These are phyloP conservation scores for Linnemannia exigua DNA, from an alignment of 192 early-diverging fungal genomes.

Conservation along the genomic window DNA sequence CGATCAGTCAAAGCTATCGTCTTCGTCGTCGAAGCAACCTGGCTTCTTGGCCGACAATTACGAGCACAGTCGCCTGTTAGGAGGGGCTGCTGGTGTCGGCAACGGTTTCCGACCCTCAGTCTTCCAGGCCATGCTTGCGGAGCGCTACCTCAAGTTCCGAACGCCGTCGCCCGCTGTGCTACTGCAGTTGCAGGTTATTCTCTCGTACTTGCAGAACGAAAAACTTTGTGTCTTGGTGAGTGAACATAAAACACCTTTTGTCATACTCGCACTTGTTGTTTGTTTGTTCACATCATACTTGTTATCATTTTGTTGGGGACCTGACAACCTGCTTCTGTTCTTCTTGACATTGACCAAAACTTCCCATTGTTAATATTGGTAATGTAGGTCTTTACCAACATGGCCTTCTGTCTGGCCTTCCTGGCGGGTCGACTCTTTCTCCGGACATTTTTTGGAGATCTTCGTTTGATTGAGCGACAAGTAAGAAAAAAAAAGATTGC, in stretches of 20 bases:
- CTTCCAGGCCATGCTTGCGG: constrained; percentile 55
- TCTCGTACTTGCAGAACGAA: constrained; percentile 63
- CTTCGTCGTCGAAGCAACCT: neutral
- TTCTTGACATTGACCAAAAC: neutral
- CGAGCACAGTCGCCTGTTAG: constrained; percentile 35
- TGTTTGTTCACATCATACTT: neutral
- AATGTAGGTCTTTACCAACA: constrained; percentile 60
- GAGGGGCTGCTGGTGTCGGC: constrained; percentile 41
- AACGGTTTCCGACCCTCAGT: constrained; percentile 54
- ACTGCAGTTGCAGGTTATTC: constrained; percentile 45
- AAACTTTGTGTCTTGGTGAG: constrained; percentile 63
- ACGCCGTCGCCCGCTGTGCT: constrained; percentile 47
- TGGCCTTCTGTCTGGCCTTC: constrained; percentile 62
- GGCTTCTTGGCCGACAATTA: constrained; percentile 1
- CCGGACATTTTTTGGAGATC: constrained; percentile 61
- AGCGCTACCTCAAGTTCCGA: constrained; percentile 49
- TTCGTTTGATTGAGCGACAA: constrained; percentile 64
- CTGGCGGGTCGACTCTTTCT: constrained; percentile 58
- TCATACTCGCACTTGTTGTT: neutral
- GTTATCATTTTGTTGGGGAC: neutral
- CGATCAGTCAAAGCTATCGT: neutral
- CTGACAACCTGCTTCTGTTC: neutral
- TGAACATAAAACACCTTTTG: neutral
- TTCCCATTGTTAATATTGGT: neutral
- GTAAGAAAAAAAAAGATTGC: constrained; percentile 21